phyloP scores from a whole-genome alignment of 768 basidiomycete species.

The Lentinula boryana region DNA sequence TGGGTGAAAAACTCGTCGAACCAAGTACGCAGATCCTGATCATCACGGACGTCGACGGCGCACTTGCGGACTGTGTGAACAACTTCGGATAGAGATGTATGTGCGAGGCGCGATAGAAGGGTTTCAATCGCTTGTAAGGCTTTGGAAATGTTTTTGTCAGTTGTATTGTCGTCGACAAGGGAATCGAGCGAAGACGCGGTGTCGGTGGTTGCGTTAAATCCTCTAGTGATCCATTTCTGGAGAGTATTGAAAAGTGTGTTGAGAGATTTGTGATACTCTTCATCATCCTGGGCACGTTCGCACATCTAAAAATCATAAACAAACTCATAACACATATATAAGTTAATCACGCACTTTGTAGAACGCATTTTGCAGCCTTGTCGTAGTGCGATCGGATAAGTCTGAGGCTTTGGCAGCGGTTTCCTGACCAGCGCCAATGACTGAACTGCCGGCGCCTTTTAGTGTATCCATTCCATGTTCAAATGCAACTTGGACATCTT shows the following conservation, averaged over 20 bases:
- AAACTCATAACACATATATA: too few relatives aligned
- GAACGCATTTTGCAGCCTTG: slow-evolving; percentile 45
- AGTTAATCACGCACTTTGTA: slow-evolving; percentile 32
- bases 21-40: slow-evolving; percentile 47
- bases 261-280: slow-evolving; percentile 51
- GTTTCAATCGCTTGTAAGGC: slow-evolving; percentile 45
- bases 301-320: slow-evolving; percentile 36
- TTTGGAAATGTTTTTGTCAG: slow-evolving; percentile 53
- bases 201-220: slow-evolving; percentile 43
- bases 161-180: slow-evolving; percentile 57
- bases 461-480: slow-evolving; percentile 64
- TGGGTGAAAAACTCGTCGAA: slow-evolving; percentile 47
- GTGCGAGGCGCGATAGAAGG: slow-evolving; percentile 46
- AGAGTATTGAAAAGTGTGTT: slow-evolving; percentile 50
- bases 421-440: slow-evolving; percentile 48
- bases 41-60: slow-evolving; percentile 43
- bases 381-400: slow-evolving; percentile 31
- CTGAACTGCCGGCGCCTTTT: slow-evolving; percentile 49
- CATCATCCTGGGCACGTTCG: slow-evolving; percentile 58
- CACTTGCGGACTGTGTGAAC: slow-evolving; percentile 34
- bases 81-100: slow-evolving; percentile 45
- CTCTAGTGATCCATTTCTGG: slow-evolving; percentile 50
- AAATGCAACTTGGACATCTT: slow-evolving; percentile 48
- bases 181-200: slow-evolving; percentile 42
- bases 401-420: slow-evolving; percentile 38